Base-by-base conservation (phyloP, 2,329 filamentous ascomycete species). In the Alternaria postmessia region DNA sequence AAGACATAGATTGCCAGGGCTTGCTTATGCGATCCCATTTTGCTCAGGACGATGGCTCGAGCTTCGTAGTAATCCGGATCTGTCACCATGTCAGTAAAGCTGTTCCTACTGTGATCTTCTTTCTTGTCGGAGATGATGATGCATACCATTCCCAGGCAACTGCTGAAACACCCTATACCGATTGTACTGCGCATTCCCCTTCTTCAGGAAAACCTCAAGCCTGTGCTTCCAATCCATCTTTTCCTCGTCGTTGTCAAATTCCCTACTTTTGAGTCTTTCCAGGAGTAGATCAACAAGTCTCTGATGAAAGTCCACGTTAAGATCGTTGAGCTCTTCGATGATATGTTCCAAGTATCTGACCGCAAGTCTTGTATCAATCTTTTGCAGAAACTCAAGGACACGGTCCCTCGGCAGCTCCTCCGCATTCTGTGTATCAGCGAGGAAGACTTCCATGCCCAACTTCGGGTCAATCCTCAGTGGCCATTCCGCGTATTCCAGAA, bases 1-100 rank as follows among this genome's bases (percentile, higher is more conserved):
- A 97, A 99, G 28, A 98, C 94, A 76, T 97, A 99, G 53, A 99
- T 97, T 75, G 95, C 91, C n/a, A 99, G 82, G 0, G 95, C 95
- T 79, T 98, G 93, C 75, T 93, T 94, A 80, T 99, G 94, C 70
- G 94, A 91, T 7, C 92, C 93, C 92, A 98, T 97, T 69, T 95
- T 96, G 78, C 92, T 93, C 39, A 98, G 87, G 20, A 98, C 89
- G 44, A 98, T 90, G 7, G 95, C 95, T 62, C 94, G 89, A 2
- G 93, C 89, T 76, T 98, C 94, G 77, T 91, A 96, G 72, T 97
- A 97, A 3, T 87, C 84, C 0, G 93, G 84, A 75, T 97, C 93
- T 94, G 65, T 18, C 12, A 49, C 3, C 42, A 26, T 22, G 56
- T 63, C 58, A 69, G 38, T 44, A 28, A 26, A 30, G 18, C 46